These are phyloP conservation scores for Exophiala lecanii-corni DNA, from an alignment of 2,329 filamentous ascomycete genomes.

Conservation along the genomic window DNA sequence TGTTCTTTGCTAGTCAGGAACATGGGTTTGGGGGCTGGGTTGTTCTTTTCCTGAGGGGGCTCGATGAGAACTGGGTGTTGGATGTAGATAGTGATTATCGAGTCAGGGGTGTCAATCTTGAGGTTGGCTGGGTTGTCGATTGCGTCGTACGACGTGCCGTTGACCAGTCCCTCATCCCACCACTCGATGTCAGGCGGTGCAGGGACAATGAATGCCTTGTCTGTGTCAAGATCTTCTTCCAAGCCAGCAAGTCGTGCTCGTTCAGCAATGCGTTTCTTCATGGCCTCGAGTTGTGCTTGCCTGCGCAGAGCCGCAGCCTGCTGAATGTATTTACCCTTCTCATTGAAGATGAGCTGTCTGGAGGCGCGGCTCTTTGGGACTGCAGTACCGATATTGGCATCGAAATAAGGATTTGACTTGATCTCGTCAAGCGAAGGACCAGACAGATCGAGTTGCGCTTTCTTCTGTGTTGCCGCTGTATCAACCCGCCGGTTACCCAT, in stretches of 20 bases:
- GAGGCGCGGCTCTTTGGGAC: conserved; percentile 62
- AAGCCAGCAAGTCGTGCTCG: conserved; percentile 86
- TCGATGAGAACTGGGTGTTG: conserved; percentile 90
- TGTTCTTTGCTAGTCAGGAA: conserved; percentile 88
- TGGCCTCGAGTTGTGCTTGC: conserved; percentile 82
- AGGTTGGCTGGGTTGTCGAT: conserved; percentile 62
- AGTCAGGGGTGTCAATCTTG: conserved; percentile 73
- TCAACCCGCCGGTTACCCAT: conserved; percentile 52
- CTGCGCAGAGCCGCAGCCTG: conserved; percentile 85
- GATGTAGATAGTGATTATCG: conserved; percentile 83
- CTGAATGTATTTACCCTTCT: conserved; percentile 94
- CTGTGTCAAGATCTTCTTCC: conserved; percentile 81
- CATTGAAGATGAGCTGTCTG: conserved; percentile 80
- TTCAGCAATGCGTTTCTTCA: conserved; percentile 89
- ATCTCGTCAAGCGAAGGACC: conserved; percentile 56
- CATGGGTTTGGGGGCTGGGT: conserved; percentile 78
- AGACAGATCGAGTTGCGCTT: conserved; percentile 53
- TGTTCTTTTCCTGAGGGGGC: conserved; percentile 82
- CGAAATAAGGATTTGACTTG: conserved; percentile 76
- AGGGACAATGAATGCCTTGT: conserved; percentile 83
- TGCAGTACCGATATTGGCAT: conserved; percentile 58
- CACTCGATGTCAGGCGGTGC: conserved; percentile 86
- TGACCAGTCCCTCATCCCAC: conserved; percentile 90
- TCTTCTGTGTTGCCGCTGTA: conserved; percentile 34
- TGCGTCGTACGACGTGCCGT: conserved; percentile 68